A percentile compares a stretch with the other conserved stretches of the same genome.
These are phyloP conservation scores for Lipomyces spencermartinsiae DNA, from an alignment of 805 yeast species.

Conservation along the genomic window DNA sequence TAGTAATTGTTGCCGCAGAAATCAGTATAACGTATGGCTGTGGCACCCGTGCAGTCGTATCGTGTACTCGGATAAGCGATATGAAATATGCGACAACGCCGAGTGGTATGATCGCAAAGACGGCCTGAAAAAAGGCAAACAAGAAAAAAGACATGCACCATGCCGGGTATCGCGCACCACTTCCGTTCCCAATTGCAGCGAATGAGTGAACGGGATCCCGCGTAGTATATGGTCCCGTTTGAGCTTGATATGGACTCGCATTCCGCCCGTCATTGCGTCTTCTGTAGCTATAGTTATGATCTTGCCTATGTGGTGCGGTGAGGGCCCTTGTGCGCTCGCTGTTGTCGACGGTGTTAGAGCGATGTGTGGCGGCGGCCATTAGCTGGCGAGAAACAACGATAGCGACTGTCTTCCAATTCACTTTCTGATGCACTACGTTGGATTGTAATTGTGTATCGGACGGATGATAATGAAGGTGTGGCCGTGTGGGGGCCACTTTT, in stretches of 20 bases:
- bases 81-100: constrained; percentile 28
- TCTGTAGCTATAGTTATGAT: background rate
- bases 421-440: too few relatives aligned
- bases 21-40: constrained; percentile 20
- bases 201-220: background rate
- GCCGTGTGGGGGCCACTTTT: too few relatives aligned
- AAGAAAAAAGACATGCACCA: constrained; percentile 28
- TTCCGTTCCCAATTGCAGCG: background rate
- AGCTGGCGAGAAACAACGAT: background rate
- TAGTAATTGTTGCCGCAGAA: constrained; percentile 10
- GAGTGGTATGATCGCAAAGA: constrained; percentile 25
- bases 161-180: constrained; percentile 18
- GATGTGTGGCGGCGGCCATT: background rate
- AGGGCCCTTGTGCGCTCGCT: background rate
- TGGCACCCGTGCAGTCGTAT: constrained; percentile 10
- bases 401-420: background rate
- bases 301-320: background rate
- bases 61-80: constrained; percentile 6
- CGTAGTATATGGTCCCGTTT: background rate
- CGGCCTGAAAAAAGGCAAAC: constrained; percentile 28
- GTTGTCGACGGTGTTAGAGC: background rate
- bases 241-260: background rate
- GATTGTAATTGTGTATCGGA: too few relatives aligned
- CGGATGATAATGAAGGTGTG: too few relatives aligned
- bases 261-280: background rate